Evolutionary conservation across 345 rosid species (phyloP).

Genomic region (Gynandropsis gynandra): DNA sequence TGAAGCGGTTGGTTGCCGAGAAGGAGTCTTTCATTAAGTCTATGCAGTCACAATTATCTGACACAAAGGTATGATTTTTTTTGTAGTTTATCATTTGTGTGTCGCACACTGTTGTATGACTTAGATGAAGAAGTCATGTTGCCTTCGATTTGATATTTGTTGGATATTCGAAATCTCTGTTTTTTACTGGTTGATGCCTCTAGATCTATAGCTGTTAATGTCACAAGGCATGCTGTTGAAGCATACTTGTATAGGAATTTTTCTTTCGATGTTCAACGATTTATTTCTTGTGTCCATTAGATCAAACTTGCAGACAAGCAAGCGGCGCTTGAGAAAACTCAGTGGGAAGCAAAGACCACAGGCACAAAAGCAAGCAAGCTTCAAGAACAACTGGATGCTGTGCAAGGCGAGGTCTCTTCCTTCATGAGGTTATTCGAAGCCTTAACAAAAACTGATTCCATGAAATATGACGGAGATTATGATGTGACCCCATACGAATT

Average conservation of each 20-base stretch:
- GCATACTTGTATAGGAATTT: neutral
- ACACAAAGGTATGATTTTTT: conserved; percentile 58
- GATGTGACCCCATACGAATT: conserved; percentile 45
- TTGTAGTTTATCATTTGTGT: neutral
- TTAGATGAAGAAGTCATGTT: conserved; percentile 2
- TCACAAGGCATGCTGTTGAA: too few relatives aligned
- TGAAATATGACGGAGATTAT: conserved; percentile 38
- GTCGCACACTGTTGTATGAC: neutral
- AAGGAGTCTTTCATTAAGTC: conserved; percentile 66
- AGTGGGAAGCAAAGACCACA: conserved; percentile 85
- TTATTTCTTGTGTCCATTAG: conserved; percentile 29
- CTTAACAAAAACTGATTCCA: conserved; percentile 37
- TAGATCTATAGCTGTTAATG: too few relatives aligned
- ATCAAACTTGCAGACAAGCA: conserved; percentile 95
- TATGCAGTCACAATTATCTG: conserved; percentile 66
- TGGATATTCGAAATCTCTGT: conserved; percentile 4
- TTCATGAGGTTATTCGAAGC: conserved; percentile 52
- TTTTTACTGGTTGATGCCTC: too few relatives aligned
- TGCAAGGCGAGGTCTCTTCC: conserved; percentile 60
- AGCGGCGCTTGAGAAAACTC: conserved; percentile 84
- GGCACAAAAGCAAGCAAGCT: conserved; percentile 59
- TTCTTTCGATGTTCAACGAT: conserved; percentile 12
- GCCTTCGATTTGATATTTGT: neutral
- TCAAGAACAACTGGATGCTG: conserved; percentile 53
- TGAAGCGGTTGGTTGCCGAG: conserved; percentile 48